These are phyloP conservation scores for Sphaerobolus stellatus DNA, from an alignment of 1,284 basidiomycete genomes.

Conservation along the genomic window DNA sequence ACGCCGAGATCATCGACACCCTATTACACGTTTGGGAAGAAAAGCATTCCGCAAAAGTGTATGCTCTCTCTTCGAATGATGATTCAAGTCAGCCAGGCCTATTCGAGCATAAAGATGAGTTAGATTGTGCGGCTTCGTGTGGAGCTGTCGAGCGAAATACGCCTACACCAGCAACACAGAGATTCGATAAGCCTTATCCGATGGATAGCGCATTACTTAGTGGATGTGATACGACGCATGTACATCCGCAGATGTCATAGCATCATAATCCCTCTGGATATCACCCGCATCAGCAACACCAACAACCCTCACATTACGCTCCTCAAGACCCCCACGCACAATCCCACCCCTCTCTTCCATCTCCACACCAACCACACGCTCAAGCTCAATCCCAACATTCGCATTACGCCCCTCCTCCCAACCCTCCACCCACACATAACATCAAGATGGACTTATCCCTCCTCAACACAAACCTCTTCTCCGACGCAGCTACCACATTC, in stretches of 20 bases:
- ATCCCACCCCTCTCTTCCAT: background rate
- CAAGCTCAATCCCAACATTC: background rate
- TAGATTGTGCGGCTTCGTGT: too few species aligned
- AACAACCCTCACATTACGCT: too few species aligned
- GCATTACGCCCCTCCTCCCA: too few species aligned
- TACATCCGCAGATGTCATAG: background rate
- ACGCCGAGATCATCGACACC: conserved; percentile 9
- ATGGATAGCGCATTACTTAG: too few species aligned
- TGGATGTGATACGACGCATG: background rate
- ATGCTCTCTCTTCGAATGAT: too few species aligned
- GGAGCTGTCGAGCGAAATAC: too few species aligned
- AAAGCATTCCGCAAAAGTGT: background rate
- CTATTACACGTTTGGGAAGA: conserved; percentile 9
- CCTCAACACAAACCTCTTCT: conserved; percentile 2
- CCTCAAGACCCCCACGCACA: too few species aligned
- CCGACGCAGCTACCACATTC: conserved; percentile 2
- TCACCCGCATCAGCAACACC: background rate
- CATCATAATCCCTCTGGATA: background rate
- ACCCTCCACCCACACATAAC: too few species aligned
- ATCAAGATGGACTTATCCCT: conserved; percentile 3
- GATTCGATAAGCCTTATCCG: too few species aligned
- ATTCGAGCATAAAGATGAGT: too few species aligned
- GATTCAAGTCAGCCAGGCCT: too few species aligned
- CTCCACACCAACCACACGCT: background rate
- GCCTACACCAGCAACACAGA: too few species aligned